Evolutionary conservation across 805 yeast species (phyloP).

Genomic region (Suhomyces faveliae): DNA sequence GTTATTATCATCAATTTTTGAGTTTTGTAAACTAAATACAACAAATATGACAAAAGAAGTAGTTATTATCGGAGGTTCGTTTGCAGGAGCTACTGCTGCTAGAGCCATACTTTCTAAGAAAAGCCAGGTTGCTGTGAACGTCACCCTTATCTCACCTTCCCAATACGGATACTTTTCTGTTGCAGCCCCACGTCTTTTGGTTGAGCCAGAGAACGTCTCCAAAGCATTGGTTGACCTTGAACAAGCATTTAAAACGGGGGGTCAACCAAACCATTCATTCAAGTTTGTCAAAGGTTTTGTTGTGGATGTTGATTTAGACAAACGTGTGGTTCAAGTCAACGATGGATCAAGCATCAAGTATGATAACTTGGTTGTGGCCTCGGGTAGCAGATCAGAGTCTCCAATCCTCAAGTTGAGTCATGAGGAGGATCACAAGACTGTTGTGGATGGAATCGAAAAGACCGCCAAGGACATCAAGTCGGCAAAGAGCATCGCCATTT

Average conservation of each 20-base stretch:
- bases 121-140: conserved; percentile 10
- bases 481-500: conserved; percentile 30
- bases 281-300: conserved; percentile 27
- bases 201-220: conserved; percentile 21
- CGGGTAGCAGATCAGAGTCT: conserved; percentile 25
- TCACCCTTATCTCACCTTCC: conserved; percentile 28
- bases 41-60: conserved; percentile 14
- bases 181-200: conserved; percentile 33
- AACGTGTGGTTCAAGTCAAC: conserved; percentile 20
- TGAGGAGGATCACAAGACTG: conserved; percentile 9
- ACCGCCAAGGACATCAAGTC: conserved; percentile 15
- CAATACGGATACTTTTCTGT: conserved; percentile 24
- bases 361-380: conserved; percentile 36
- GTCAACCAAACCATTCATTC: conserved; percentile 11
- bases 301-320: conserved; percentile 24
- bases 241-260: conserved; percentile 16
- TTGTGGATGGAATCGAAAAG: conserved; percentile 16
- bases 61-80: conserved; percentile 39
- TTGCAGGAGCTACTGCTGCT: conserved; percentile 30
- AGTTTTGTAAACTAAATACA: not conserved
- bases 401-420: conserved; percentile 28
- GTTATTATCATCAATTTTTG: not conserved
- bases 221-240: conserved; percentile 19
- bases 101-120: conserved; percentile 15
- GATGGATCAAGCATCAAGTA: conserved; percentile 16